Conservation (phyloP, 1,284 basidiomycete genomes). For the Leccinum pachyderme region DNA sequence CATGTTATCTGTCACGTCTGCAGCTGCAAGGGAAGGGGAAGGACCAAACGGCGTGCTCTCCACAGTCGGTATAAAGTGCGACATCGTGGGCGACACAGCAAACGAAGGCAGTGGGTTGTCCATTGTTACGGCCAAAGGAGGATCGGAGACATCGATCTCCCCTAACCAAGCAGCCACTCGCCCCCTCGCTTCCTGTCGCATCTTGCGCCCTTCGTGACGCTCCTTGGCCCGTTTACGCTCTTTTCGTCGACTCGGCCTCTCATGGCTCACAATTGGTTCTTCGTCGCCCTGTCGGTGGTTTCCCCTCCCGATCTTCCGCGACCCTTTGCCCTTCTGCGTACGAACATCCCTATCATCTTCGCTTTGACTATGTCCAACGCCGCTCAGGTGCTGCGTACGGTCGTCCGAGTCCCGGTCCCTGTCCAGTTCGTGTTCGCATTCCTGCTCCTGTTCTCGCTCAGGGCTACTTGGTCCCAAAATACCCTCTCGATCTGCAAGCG, state of each 20-base stretch:
- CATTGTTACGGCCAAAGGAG: constrained; percentile 14
- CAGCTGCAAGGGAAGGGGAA: constrained; percentile 4
- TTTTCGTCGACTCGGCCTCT: constrained; percentile 29
- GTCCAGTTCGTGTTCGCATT: constrained; percentile 20
- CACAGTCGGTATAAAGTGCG: constrained; percentile 24
- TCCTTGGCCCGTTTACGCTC: constrained; percentile 29
- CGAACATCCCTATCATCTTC: constrained; percentile 32
- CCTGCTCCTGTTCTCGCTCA: constrained; percentile 21
- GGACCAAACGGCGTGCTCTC: constrained; percentile 24
- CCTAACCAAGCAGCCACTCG: constrained; percentile 77
- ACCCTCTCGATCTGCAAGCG: constrained; percentile 50
- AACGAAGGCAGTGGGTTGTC: constrained; percentile 20
- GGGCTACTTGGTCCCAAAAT: constrained; percentile 13
- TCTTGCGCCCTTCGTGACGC: constrained; percentile 35
- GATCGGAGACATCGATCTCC: constrained; percentile 53
- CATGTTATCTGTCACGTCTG: constrained; percentile 12
- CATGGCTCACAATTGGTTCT: constrained; percentile 14
- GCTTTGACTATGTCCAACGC: constrained; percentile 32
- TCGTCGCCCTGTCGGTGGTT: constrained; percentile 30
- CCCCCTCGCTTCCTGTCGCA: constrained; percentile 57
- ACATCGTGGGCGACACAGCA: constrained; percentile 20
- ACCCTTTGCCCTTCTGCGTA: constrained; percentile 31
- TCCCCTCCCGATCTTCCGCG: constrained; percentile 27
- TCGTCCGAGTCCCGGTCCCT: constrained; percentile 47
- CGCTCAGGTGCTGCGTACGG: constrained; percentile 48